Evolutionary conservation across 768 basidiomycete genomes (phyloP), one percentile per base, ranked within the genome.

Genomic region (Suillus variegatus): DNA sequence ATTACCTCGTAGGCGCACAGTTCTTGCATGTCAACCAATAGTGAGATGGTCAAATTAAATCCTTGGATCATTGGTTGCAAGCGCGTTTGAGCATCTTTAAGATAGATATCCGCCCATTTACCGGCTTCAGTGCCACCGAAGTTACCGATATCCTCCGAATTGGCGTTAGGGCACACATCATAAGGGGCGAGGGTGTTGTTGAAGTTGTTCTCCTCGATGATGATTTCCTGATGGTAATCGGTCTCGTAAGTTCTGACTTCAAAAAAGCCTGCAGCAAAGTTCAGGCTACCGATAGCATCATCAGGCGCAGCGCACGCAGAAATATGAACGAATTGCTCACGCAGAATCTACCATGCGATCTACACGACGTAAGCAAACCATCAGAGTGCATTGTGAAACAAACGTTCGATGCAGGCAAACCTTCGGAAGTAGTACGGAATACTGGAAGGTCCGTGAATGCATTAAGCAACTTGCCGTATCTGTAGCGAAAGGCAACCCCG

Each of bases 221-320:
- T 81, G 63, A 85, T 81, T 44, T 79, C 76, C 66, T 85, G 80
- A 65, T 85, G 80, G 70, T 83, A 85, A 52, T 82, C 67, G 20
- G 64, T 67, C 60, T 65, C 73, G 41, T 81, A 84, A 5, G 73
- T 75, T 35, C 81, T 81, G 28, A 83, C 74, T 10, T 80, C 80
- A 61, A 81, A 82, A 75, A 83, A 82, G 22, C 84, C 84, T 13
- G 82, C 80, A 1, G 83, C 83, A 69, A 85, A 85, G 70, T 85
- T 82, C 58, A 83, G 76, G 10, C 74, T 77, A 38, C 9, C 2
- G 8, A 36, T 46, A 35, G 12, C 10, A 46, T 35, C 32, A 56
- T 41, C 2, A 1, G 79, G 74, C 1, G 22, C 20, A 55, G 74
- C 74, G 2, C 73, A 75, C 32, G 3, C 40, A 9, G 32, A 64